phyloP scores from a whole-genome alignment of 306 rosid genomes.

The Medicago lupulina region DNA sequence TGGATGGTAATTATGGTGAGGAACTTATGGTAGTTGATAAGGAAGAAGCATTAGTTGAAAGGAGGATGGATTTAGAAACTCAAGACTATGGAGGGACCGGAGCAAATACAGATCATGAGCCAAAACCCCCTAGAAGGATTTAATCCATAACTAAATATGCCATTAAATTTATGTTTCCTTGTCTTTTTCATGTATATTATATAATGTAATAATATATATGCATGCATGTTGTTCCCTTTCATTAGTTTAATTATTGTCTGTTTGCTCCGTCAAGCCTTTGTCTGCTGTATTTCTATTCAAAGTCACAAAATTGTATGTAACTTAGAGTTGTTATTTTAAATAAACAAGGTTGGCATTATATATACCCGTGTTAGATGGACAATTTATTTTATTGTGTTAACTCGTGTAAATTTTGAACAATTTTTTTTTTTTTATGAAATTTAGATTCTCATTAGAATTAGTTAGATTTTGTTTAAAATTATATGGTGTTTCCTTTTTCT shows the following conservation, averaged over 20 bases:
- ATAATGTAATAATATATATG: background rate
- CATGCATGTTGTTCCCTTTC: background rate
- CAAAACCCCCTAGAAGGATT: slow-evolving; percentile 49
- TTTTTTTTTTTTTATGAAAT: no score
- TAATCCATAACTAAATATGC: slow-evolving; percentile 18
- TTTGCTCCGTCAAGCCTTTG: background rate
- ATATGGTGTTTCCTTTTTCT: no score
- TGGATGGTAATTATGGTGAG: slow-evolving; percentile 28
- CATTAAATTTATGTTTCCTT: background rate
- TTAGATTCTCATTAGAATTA: no score
- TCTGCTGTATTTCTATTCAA: background rate
- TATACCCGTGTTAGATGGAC: no score
- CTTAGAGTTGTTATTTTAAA: background rate
- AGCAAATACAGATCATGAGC: slow-evolving; percentile 57
- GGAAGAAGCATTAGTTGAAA: slow-evolving; percentile 28
- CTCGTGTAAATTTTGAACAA: no score
- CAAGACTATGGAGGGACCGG: slow-evolving; percentile 59
- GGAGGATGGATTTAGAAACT: slow-evolving; percentile 51
- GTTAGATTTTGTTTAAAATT: no score
- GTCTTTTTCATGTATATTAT: background rate
- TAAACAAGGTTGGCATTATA: background rate
- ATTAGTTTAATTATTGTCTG: background rate
- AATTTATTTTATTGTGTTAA: no score
- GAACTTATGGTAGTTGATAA: background rate
- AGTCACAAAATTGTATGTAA: background rate